phyloP scores from a whole-genome alignment of 1,139 yeast species.

The Nakaseomyces kungkrabaensis region DNA sequence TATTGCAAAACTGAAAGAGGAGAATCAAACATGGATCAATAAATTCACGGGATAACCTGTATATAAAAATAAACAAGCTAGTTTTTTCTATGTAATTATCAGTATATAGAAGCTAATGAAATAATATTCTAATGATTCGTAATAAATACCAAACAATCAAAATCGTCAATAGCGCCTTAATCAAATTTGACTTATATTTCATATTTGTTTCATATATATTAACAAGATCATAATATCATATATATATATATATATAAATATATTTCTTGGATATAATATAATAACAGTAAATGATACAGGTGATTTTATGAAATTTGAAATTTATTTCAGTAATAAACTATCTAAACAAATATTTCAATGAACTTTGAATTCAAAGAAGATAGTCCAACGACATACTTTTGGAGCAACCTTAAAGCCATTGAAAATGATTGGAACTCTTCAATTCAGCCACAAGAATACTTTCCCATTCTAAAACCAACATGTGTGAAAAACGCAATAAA shows the following conservation, averaged over 20 bases:
- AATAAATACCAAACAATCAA: neutral
- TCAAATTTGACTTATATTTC: neutral
- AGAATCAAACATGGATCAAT: neutral
- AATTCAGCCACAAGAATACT: constrained; percentile 4
- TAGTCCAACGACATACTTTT: neutral
- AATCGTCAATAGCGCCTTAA: neutral
- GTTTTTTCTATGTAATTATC: neutral
- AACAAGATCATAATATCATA: neutral
- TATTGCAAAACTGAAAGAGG: neutral
- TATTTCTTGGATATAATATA: too few relatives aligned
- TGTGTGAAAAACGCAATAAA: constrained; percentile 29
- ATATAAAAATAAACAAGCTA: neutral
- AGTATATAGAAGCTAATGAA: neutral
- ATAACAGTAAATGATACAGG: too few relatives aligned
- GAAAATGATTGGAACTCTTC: neutral
- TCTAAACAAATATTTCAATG: neutral
- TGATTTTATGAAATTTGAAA: too few relatives aligned
- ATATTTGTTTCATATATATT: neutral
- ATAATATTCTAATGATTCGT: neutral
- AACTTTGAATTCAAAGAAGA: neutral
- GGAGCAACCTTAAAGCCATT: neutral
- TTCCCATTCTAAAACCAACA: constrained; percentile 20
- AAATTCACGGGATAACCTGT: neutral
- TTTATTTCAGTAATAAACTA: neutral
- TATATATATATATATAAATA: too few relatives aligned